Percentiles rank a stretch among this genome's conserved stretches.
phyloP scores from a whole-genome alignment of 2,329 filamentous ascomycete genomes.

The Didymella exigua region DNA sequence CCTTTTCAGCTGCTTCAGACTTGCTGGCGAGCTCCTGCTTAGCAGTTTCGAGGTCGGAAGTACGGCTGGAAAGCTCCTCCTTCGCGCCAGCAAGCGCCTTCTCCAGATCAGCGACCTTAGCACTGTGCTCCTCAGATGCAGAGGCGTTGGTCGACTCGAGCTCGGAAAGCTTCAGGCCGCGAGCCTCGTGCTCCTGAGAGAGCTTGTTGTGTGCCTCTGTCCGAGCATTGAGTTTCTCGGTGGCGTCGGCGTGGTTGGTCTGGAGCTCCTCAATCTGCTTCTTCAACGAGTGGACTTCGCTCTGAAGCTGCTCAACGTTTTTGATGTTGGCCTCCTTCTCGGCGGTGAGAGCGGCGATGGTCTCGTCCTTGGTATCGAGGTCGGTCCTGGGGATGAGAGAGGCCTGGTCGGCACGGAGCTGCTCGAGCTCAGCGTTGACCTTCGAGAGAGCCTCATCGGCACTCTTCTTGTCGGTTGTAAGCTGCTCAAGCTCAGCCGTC shows the following conservation, averaged over 20 bases:
- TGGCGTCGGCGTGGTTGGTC: constrained; percentile 22
- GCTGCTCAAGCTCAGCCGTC: constrained; percentile 24
- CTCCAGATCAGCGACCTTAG: constrained; percentile 27
- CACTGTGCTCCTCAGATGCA: constrained; percentile 25
- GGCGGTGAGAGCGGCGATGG: constrained; percentile 31
- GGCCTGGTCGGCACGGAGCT: constrained; percentile 20
- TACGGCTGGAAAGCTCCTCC: constrained; percentile 32
- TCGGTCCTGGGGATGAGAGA: constrained; percentile 32
- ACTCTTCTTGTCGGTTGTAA: constrained; percentile 20
- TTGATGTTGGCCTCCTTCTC: constrained; percentile 32
- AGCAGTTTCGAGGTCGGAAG: constrained; percentile 36
- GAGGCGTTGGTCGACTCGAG: constrained; percentile 24
- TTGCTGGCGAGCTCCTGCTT: constrained; percentile 19
- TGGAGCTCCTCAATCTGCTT: constrained; percentile 31
- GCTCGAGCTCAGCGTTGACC: constrained; percentile 26
- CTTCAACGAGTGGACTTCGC: constrained; percentile 30
- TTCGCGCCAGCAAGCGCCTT: constrained; percentile 18
- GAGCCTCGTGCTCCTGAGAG: constrained; percentile 25
- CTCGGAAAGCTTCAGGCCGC: constrained; percentile 25
- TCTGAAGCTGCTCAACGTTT: constrained; percentile 31
- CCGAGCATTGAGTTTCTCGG: constrained; percentile 24
- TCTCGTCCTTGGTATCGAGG: constrained; percentile 34
- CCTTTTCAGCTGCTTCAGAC: constrained; percentile 20
- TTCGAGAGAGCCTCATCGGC: constrained; percentile 26
- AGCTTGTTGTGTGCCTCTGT: constrained; percentile 29